Conservation (phyloP, 495 filamentous ascomycete species). For the Aspergillus leporis region DNA sequence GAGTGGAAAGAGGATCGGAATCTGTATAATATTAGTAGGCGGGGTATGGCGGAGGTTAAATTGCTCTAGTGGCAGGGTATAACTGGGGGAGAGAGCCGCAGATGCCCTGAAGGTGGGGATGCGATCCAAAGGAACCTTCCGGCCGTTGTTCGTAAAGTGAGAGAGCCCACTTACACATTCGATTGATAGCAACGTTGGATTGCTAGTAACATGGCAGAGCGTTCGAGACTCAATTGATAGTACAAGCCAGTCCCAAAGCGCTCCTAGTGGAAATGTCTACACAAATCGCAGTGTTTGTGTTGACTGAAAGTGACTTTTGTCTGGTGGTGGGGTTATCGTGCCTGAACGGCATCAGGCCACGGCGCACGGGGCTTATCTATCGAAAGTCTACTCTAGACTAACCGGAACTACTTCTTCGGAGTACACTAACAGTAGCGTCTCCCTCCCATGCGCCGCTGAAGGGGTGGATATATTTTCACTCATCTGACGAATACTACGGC, state of each 20-base stretch:
- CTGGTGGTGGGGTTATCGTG: slow-evolving; percentile 4
- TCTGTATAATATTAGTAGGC: slow-evolving; percentile 15
- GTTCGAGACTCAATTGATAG: slow-evolving; percentile 6
- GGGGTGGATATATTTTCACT: too few species aligned
- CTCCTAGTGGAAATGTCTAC: not conserved
- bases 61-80: slow-evolving; percentile 3
- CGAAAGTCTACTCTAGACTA: too few species aligned
- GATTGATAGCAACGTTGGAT: slow-evolving; percentile 6
- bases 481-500: too few species aligned
- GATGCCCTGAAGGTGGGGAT: slow-evolving; percentile 4
- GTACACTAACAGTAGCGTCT: too few species aligned
- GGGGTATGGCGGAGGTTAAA: slow-evolving; percentile 16
- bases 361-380: not conserved
- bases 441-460: too few species aligned
- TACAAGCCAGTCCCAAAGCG: not conserved
- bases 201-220: slow-evolving; percentile 12
- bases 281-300: not conserved
- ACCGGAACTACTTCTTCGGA: too few species aligned
- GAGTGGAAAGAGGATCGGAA: slow-evolving; percentile 16
- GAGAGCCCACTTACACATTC: slow-evolving; percentile 16
- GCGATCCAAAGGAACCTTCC: slow-evolving; percentile 13
- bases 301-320: not conserved
- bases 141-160: slow-evolving; percentile 13
- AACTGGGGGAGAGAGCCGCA: not conserved
- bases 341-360: not conserved